Conservation (phyloP, 2,329 filamentous ascomycete species). For the Microcera coccophila region DNA sequence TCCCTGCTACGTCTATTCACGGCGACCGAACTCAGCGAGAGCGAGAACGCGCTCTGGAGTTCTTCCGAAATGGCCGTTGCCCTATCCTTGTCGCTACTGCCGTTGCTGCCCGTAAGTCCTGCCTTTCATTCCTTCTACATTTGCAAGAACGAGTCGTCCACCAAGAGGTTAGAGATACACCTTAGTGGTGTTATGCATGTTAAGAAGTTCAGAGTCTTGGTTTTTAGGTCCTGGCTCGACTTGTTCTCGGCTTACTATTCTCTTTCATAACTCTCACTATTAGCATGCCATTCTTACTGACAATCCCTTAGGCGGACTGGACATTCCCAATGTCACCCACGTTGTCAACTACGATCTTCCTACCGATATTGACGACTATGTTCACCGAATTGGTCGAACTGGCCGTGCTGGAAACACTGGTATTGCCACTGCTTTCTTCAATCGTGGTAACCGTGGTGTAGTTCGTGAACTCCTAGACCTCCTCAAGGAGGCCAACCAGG, state of each 20-base stretch:
- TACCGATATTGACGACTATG: slow-evolving; percentile 97
- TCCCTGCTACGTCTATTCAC: slow-evolving; percentile 97
- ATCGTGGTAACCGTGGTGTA: slow-evolving; percentile 97
- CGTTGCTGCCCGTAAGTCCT: slow-evolving; percentile 84
- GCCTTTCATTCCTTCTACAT: no score
- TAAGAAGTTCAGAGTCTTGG: no score
- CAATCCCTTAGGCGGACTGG: no score
- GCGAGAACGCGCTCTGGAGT: slow-evolving; percentile 94
- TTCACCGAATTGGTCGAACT: slow-evolving; percentile 99
- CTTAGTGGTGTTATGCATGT: no score
- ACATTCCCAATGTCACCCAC: slow-evolving; percentile 95
- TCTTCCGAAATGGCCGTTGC: slow-evolving; percentile 94
- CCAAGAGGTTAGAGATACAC: no score
- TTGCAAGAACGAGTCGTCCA: no score
- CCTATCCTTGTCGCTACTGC: slow-evolving; percentile 96
- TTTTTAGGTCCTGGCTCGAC: no score
- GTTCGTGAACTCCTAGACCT: slow-evolving; percentile 96
- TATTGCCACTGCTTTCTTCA: slow-evolving; percentile 98
- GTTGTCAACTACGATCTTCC: slow-evolving; percentile 99
- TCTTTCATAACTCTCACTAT: no score
- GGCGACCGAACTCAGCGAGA: slow-evolving; percentile 98
- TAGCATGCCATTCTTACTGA: no score
- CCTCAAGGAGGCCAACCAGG: slow-evolving; percentile 97
- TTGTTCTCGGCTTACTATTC: no score
- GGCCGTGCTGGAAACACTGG: slow-evolving; percentile 99